Base-by-base conservation (phyloP, 805 yeast genomes). In the Monosporozyma servazzii region DNA sequence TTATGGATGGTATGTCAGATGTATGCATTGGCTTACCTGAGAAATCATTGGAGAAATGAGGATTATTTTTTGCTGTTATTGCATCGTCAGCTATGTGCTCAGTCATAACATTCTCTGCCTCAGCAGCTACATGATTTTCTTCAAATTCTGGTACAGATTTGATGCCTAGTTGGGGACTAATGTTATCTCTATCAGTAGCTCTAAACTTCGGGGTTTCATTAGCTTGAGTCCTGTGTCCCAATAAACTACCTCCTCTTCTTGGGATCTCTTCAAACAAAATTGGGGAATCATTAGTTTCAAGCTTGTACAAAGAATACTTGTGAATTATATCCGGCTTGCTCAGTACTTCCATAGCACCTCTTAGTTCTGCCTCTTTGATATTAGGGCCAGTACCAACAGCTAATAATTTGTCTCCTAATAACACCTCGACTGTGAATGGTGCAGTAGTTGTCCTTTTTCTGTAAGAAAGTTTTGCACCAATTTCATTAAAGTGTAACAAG, bases 281-380 rank as follows among this genome's bases (percentile, higher is more conserved):
- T 9, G 45, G 17, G n/a, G 37, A 25, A 27, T 40, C 27, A 40
- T 47, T 49, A 13, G 17, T 30, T 46, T 58, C 55, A 8, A 56
- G 25, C 29, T 56, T 56, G 47, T 48, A 53, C 5, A 41, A 36
- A 17, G 56, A 52, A 59, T 75, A 85, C 58, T 80, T 79, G 51
- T 81, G 85, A 47, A 87, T 71, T 33, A 77, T 50, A 0, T 69
- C 68, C 40, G 73, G 75, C 54, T 85, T 78, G 5, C 69, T 67
- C 42, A 89, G 68, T 0, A 90, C 95, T 40, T 72, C 71, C 84
- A 81, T 81, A 0, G 97, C 97, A 0, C 96, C 96, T 51, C 84
- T 71, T 17, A 77, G 69, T 1, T 95, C 90, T 0, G 96, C 96
- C 40, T 79, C 85, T 62, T 79, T 84, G 3, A 74, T 68, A 55